Evolutionary conservation across 345 rosid genomes (phyloP).

Genomic region (Ceriops zippeliana): DNA sequence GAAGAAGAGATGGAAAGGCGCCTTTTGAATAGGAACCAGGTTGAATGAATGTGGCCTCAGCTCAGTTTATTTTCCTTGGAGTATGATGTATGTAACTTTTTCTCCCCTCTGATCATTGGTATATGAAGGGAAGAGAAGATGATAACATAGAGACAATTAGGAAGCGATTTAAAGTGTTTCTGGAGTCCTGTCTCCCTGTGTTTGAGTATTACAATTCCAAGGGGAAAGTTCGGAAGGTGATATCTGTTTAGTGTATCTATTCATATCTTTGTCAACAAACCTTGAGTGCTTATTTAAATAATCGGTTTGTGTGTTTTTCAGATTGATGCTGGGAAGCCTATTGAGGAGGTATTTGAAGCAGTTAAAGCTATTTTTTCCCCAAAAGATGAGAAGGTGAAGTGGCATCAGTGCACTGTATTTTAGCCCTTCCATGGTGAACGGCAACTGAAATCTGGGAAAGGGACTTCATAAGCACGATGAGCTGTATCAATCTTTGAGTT

Average conservation of each 20-base stretch:
- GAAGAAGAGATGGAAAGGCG: constrained; percentile 14
- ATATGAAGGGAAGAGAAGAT: constrained; percentile 18
- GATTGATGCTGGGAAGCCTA: constrained; percentile 18
- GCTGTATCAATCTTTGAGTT: neutral
- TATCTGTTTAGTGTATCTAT: neutral
- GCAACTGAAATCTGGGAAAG: constrained; percentile 4
- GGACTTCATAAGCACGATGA: neutral
- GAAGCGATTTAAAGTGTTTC: constrained; percentile 17
- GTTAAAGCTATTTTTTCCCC: constrained; percentile 8
- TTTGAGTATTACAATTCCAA: constrained; percentile 9
- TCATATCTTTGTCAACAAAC: neutral
- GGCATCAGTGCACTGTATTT: constrained; percentile 3
- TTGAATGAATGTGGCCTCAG: neutral
- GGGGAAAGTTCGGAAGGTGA: constrained; percentile 13
- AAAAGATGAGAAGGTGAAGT: constrained; percentile 48
- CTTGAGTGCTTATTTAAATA: neutral
- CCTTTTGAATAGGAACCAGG: constrained; percentile 20
- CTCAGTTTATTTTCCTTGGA: neutral
- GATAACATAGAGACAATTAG: constrained; percentile 17
- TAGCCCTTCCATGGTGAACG: neutral
- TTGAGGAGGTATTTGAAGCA: constrained; percentile 15
- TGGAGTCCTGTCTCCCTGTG: constrained; percentile 15
- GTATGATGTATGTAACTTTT: neutral
- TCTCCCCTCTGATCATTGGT: neutral
- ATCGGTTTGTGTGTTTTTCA: neutral